Base-by-base conservation (phyloP, 768 basidiomycete genomes). In the Cyathus striatus region DNA sequence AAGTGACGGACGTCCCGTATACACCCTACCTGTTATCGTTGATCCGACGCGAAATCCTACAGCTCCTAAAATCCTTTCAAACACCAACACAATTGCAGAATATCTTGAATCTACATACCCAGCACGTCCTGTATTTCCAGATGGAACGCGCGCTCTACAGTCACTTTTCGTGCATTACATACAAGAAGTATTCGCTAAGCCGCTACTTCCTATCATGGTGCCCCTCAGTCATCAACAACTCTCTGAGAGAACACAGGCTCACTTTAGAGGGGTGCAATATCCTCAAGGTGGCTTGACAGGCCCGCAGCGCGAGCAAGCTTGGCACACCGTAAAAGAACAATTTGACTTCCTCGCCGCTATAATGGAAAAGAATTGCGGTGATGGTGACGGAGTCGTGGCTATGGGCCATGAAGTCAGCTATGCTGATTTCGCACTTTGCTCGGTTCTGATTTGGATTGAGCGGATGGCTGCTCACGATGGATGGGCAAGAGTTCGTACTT, bases 391-490 rank as follows among this genome's bases (percentile, higher is more conserved):
- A 2, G 63, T 76, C 7, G 80, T 86, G 24, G 77, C 64, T 13
- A 79, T 79, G 72, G 86, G 85, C 3, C 64, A 70, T 25, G 79
- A 83, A 16, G 68, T 86, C 39, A 78, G 76, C 7, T 86, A 86
- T 49, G 83, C 82, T 2, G 86, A 88, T 50, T 87, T 88, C 54
- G 78, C 82, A 4, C 60, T 89, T 17, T 85, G 83, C 49, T 76
- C 86, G 0, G 73, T 84, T 14, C 60, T 88, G 32, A 73, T 87
- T 36, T 89, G 83, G 84, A 80, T 87, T 32, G 79, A 86, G 56
- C 69, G 76, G 38, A 77, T 87, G 55, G 76, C 83, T 3, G 73
- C 81, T n/a, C 78, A 82, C 43, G 83, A 87, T 48, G 83, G 81
- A 12, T 89, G 86, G 86, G 64, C 70, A 18, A 64, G 78, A 41